Evolutionary conservation across 2,329 filamentous ascomycete species (phyloP).

Genomic region (Clathrospora elynae): DNA sequence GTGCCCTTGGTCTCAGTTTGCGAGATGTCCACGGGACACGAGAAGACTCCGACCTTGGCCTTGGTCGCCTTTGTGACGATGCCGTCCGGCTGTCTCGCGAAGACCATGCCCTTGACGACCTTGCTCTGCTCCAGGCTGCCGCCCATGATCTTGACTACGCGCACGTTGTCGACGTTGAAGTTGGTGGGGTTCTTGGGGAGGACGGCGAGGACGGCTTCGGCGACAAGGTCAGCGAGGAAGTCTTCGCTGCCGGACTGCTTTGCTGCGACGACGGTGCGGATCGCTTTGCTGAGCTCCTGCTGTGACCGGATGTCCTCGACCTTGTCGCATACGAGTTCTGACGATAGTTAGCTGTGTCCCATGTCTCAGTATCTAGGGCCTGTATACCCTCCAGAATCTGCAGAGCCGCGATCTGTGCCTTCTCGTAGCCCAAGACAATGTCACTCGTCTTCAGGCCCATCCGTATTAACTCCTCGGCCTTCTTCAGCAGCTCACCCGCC

Average conservation of each 20-base stretch:
- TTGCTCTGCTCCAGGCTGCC: constrained; percentile 91
- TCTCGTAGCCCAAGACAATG: constrained; percentile 94
- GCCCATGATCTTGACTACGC: constrained; percentile 99
- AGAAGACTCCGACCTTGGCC: constrained; percentile 96
- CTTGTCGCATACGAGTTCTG: constrained; percentile 86
- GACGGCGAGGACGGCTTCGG: constrained; percentile 82
- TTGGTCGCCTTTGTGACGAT: constrained; percentile 84
- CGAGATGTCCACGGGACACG: constrained; percentile 91
- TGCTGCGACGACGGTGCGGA: constrained; percentile 91
- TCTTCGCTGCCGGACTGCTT: constrained; percentile 97
- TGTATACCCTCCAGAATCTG: constrained; percentile 73
- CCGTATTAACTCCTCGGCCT: constrained; percentile 93
- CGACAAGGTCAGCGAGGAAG: constrained; percentile 81
- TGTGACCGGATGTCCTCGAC: constrained; percentile 81
- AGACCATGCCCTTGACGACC: constrained; percentile 98
- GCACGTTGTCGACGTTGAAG: constrained; percentile 99
- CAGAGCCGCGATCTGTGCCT: constrained; percentile 86
- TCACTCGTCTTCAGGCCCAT: constrained; percentile 99
- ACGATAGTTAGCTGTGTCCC: constrained; percentile 19
- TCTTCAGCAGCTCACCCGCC: constrained; percentile 92
- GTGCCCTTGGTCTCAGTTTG: constrained; percentile 99
- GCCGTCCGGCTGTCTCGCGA: constrained; percentile 92
- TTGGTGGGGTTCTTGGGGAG: constrained; percentile 93
- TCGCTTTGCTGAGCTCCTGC: constrained; percentile 88
- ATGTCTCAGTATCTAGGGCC: not conserved